Conservation (phyloP, 2,329 filamentous ascomycete genomes). For the Calonectria montana region DNA sequence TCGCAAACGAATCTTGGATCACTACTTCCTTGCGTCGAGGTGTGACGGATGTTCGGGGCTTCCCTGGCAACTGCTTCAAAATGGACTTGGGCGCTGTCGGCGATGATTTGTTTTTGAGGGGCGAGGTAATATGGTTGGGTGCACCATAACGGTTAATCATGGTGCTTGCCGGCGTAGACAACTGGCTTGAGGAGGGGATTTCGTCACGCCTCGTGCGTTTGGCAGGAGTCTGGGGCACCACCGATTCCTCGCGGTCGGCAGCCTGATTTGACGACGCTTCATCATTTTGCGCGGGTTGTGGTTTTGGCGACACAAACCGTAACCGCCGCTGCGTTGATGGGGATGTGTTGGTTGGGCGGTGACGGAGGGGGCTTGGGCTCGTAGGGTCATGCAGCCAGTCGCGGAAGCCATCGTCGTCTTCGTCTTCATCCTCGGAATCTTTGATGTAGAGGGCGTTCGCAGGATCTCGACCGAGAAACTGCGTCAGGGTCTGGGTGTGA, state of each 20-base stretch:
- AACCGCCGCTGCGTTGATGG: conserved; percentile 28
- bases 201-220: conserved; percentile 48
- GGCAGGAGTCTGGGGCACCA: conserved; percentile 57
- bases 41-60: conserved; percentile 32
- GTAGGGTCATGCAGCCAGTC: conserved; percentile 47
- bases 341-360: conserved; percentile 17
- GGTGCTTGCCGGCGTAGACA: conserved; percentile 53
- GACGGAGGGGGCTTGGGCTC: conserved; percentile 41
- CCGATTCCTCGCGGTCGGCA: conserved; percentile 44
- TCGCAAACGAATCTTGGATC: conserved; percentile 59
- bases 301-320: conserved; percentile 31
- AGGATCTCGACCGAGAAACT: conserved; percentile 46
- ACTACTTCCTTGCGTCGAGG: conserved; percentile 45
- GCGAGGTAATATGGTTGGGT: conserved; percentile 48
- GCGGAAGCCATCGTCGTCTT: conserved; percentile 44
- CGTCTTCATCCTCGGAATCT: conserved; percentile 54
- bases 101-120: conserved; percentile 51
- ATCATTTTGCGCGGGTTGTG: conserved; percentile 9
- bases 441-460: conserved; percentile 41
- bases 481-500: conserved; percentile 57
- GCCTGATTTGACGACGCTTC: background rate
- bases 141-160: conserved; percentile 54
- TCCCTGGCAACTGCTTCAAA: conserved; percentile 36
- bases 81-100: conserved; percentile 36
- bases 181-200: conserved; percentile 56